Evolutionary conservation across 495 filamentous ascomycete genomes (phyloP), one percentile per base, ranked within the genome.

Genomic region (Penicillium ochrochloron): DNA sequence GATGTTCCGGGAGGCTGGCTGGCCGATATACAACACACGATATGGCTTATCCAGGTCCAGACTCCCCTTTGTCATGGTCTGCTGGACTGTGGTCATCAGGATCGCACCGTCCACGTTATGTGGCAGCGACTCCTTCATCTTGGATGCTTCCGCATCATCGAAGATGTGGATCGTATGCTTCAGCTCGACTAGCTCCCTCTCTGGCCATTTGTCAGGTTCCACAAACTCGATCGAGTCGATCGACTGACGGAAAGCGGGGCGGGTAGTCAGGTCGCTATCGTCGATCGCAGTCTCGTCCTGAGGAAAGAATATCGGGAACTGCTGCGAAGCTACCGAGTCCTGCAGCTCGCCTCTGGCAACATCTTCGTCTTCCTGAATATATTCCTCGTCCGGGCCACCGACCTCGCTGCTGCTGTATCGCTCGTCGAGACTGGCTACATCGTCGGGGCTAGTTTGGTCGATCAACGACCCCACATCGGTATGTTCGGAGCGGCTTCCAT

Each of bases 11-110:
- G 83, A 85, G 7, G 83, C 83, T 0, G 86, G 69, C 56, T 84
- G 84, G 17, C 90, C 90, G 29, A 90, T 76, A 61, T 92, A 93
- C 5, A 93, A 78, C 27, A 93, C 81, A 33, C 88, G 83, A 56
- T 91, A 88, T 6, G 90, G 88, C 64, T 88, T 88, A 23, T 87
- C 79, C 39, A 87, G 83, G 44, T 83, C 82, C 15, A 93, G 82
- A 37, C 83, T 81, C 41, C 83, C 77, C 55, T 84, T 87, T 42
- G 85, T 86, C 89, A 93, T 91, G 37, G 85, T 91, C 72, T 92
- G 90, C 59, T 89, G 84, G 25, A 92, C 82, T 1, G 88, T 88
- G 50, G 82, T 84, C 63, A 82, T 82, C 23, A 83, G 70, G 2
- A 78, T 69, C 7, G 73, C 73, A 42, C 76, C 68, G 31, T 71